These are phyloP conservation scores for Fistulinella prunicolor DNA, from an alignment of 768 basidiomycete genomes.

Conservation along the genomic window DNA sequence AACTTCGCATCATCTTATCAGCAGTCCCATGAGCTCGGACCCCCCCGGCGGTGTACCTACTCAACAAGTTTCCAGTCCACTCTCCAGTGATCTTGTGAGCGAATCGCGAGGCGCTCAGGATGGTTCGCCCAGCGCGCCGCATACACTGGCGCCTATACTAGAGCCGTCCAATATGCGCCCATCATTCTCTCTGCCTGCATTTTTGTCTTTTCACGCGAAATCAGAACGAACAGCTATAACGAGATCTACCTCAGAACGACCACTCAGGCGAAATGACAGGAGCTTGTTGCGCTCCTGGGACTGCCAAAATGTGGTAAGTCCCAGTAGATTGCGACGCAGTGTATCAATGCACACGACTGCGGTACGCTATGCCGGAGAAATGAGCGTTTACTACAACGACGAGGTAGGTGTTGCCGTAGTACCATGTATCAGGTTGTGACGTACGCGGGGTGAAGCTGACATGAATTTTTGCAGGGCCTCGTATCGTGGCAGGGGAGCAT, in stretches of 20 bases:
- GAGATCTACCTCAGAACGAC: constrained; percentile 16
- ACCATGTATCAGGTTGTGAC: neutral
- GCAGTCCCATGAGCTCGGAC: constrained; percentile 7
- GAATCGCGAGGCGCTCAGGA: neutral
- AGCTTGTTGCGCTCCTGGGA: constrained; percentile 4
- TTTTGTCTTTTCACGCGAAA: constrained; percentile 18
- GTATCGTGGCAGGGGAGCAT: constrained; percentile 53
- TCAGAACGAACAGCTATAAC: constrained; percentile 6
- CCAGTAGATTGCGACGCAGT: constrained; percentile 18
- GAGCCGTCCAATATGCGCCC: constrained; percentile 1
- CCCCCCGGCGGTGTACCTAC: neutral
- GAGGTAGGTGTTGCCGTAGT: constrained; percentile 37
- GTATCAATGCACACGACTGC: constrained; percentile 10
- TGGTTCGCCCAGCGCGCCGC: neutral
- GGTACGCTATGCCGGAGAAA: constrained; percentile 56
- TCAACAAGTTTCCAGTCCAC: neutral
- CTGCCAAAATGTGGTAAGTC: constrained; percentile 18
- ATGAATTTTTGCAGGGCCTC: constrained; percentile 29
- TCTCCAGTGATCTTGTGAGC: neutral
- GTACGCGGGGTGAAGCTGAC: neutral
- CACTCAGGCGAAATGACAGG: constrained; percentile 2
- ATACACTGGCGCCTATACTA: neutral
- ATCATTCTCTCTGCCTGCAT: constrained; percentile 11
- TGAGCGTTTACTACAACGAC: constrained; percentile 50
- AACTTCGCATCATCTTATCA: neutral